Evolutionary conservation across 176 grass and related monocot genomes (phyloP).

Genomic region (Oropetium thomaeum): DNA sequence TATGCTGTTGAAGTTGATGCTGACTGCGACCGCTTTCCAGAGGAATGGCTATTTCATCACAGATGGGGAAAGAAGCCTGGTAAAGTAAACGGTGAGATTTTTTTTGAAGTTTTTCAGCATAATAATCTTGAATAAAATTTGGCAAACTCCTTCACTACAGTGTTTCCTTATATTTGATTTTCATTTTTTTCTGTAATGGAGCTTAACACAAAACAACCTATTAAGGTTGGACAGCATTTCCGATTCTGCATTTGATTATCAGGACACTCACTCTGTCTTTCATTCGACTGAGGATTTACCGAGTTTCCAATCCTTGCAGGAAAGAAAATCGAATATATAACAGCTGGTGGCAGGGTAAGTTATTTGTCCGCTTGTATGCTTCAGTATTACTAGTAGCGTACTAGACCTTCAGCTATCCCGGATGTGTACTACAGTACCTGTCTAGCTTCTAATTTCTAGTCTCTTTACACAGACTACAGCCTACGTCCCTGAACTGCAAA

Average conservation of each 20-base stretch:
- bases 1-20: constrained; percentile 84
- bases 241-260: background rate
- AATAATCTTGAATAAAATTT: background rate
- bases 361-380: background rate
- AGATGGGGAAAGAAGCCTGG: constrained; percentile 84
- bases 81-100: constrained; percentile 63
- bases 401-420: constrained; percentile 12
- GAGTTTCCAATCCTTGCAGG: constrained; percentile 49
- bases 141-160: background rate
- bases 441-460: constrained; percentile 4
- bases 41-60: constrained; percentile 89
- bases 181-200: background rate
- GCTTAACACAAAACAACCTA: background rate
- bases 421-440: background rate
- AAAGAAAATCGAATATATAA: constrained; percentile 94
- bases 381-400: too few species aligned
- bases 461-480: constrained; percentile 62
- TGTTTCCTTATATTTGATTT: constrained; percentile 17
- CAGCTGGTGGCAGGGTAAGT: constrained; percentile 86
- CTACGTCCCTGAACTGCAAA: constrained; percentile 80
- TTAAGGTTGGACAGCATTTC: background rate
- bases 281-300: constrained; percentile 18
- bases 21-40: constrained; percentile 65
- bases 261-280: background rate
- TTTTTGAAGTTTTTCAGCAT: background rate